phyloP scores from a whole-genome alignment of 2,329 filamentous ascomycete species.

The Tolypocladium amazonense region DNA sequence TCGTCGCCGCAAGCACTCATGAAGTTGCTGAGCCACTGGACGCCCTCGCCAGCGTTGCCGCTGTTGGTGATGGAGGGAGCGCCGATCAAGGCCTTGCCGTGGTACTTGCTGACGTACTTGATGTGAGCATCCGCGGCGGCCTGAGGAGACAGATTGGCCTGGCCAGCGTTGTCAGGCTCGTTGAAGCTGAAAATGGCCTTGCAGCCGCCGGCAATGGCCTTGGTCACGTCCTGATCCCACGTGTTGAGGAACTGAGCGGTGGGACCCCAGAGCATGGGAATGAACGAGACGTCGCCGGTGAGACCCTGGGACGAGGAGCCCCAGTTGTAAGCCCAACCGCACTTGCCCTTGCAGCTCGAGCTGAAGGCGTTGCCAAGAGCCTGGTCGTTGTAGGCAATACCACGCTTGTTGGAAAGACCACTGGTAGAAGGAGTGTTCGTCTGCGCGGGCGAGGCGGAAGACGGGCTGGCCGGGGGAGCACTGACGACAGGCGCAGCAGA shows the following conservation, averaged over 20 bases:
- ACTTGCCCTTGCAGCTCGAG: conserved; percentile 20
- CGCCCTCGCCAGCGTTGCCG: conserved; percentile 34
- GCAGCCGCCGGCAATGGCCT: conserved; percentile 41
- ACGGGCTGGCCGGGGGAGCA: background rate
- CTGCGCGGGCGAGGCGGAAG: background rate
- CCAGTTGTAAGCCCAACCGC: conserved; percentile 63
- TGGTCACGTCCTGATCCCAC: conserved; percentile 41
- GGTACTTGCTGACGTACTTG: conserved; percentile 43
- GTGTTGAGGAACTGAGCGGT: conserved; percentile 26
- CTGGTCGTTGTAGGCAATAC: conserved; percentile 56
- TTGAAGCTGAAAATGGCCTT: conserved; percentile 57
- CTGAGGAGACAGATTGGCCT: conserved; percentile 46
- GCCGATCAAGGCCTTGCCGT: conserved; percentile 42
- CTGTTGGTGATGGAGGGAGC: conserved; percentile 55
- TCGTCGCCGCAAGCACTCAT: conserved; percentile 35
- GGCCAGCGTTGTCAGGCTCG: conserved; percentile 53
- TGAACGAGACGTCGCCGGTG: conserved; percentile 39
- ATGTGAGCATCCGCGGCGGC: conserved; percentile 43
- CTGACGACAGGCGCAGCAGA: background rate
- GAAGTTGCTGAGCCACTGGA: conserved; percentile 45
- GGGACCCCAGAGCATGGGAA: conserved; percentile 58
- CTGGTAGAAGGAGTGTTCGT: background rate
- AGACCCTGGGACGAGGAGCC: conserved; percentile 32
- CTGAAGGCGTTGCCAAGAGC: conserved; percentile 40
- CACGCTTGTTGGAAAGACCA: conserved; percentile 41